Percentiles rank a stretch among this genome's conserved stretches.
Evolutionary conservation across 345 rosid species (phyloP).

Genomic region (Hibiscus tridactylites): DNA sequence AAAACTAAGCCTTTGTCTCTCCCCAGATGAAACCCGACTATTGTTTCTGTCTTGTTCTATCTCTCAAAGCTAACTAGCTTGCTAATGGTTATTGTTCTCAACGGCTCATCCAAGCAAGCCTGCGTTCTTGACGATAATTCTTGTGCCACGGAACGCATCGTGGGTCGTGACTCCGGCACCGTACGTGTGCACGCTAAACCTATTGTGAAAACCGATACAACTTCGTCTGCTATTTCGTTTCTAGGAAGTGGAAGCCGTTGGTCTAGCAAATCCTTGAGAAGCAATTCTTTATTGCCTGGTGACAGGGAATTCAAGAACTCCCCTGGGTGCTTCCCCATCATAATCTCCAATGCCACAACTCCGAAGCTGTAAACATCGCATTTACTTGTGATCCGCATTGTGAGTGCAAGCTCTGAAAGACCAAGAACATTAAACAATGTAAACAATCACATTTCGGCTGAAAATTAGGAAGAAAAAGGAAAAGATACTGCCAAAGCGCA

Average conservation of each 20-base stretch:
- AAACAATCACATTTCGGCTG: neutral
- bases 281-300: conserved; percentile 5
- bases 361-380: conserved; percentile 63
- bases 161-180: conserved; percentile 40
- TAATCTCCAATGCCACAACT: conserved; percentile 54
- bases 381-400: conserved; percentile 40
- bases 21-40: neutral
- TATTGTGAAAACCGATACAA: conserved; percentile 26
- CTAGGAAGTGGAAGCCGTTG: conserved; percentile 35
- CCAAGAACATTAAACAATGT: neutral
- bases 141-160: conserved; percentile 54
- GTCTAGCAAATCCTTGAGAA: conserved; percentile 43
- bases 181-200: conserved; percentile 40
- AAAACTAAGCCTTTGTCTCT: neutral
- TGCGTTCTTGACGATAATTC: conserved; percentile 36
- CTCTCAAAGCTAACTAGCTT: conserved; percentile 26
- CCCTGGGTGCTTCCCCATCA: conserved; percentile 74
- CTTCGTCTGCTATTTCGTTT: conserved; percentile 36
- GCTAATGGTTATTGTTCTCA: conserved; percentile 26
- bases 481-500: neutral
- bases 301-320: conserved; percentile 35
- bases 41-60: conserved; percentile 24
- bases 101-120: conserved; percentile 26
- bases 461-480: neutral
- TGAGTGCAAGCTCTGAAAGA: conserved; percentile 31